Base-by-base conservation (phyloP, 139 green algal genomes). In the Parachlorella kessleri region DNA sequence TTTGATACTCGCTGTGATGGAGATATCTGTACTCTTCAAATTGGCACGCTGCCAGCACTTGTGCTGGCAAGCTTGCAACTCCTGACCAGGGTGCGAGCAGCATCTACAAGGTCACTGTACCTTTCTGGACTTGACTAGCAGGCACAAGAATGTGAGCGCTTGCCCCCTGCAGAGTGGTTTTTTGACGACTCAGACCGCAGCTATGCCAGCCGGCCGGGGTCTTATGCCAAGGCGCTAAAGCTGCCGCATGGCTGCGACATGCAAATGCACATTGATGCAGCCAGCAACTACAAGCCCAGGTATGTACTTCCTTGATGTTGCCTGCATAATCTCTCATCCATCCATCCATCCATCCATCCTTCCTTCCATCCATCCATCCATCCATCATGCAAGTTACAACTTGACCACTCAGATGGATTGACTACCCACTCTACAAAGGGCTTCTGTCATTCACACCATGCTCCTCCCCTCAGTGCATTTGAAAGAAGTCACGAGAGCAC, bases 241-340 rank as follows among this genome's bases (percentile, higher is more conserved):
- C 63, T 79, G 63, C 74, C 64, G 14, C 41, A 66, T 32, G 63
- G 40, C 40, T 40, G 38, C 33, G 66, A 72, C 40, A 35, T 79
- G 74, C 36, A 73, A 39, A 59, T 79, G 64, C 55, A 26, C 74
- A 53, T 79, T 5, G 64, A 72, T 3, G 30, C 40, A 14, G 21
- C 14, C 48, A 59, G 21, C 48, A 18, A 18, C 14, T 59, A 59
- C 48, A 59, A 18, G 48, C 14, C 48, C 48, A 59, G 48, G 48
- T 59, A n/a, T n/a, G n/a, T n/a, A n/a, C n/a, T n/a, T n/a, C n/a
- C n/a, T n/a, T n/a, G n/a, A n/a, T n/a, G n/a, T n/a, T n/a, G n/a
- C n/a, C n/a, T n/a, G n/a, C n/a, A n/a, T n/a, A n/a, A n/a, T n/a
- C n/a, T n/a, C n/a, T n/a, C n/a, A n/a, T n/a, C n/a, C n/a, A n/a